Conservation (phyloP, 345 rosid species). For the Isatis tinctoria region DNA sequence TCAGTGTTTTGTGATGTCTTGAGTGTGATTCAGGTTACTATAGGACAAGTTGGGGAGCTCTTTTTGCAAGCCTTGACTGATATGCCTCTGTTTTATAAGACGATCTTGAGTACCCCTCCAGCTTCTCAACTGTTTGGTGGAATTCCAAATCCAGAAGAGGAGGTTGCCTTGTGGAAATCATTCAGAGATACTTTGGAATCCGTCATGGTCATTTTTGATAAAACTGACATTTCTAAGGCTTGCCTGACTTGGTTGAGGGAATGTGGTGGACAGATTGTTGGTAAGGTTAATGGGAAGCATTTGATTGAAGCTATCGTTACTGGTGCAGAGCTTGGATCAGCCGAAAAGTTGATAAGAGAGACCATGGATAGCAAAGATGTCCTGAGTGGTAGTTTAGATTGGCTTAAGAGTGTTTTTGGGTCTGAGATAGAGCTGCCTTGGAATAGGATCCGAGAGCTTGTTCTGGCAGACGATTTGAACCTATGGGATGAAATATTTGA, state of each 20-base stretch:
- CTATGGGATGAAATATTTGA: slow-evolving; percentile 98
- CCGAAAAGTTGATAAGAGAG: slow-evolving; percentile 74
- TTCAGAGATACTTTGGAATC: slow-evolving; percentile 80
- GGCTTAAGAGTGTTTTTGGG: slow-evolving; percentile 92
- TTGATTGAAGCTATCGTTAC: slow-evolving; percentile 59
- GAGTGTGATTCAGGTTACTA: slow-evolving; percentile 68
- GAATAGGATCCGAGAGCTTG: slow-evolving; percentile 91
- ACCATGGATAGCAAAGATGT: slow-evolving; percentile 86
- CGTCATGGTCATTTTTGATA: slow-evolving; percentile 51
- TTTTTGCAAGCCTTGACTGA: slow-evolving; percentile 88
- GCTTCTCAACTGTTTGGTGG: slow-evolving; percentile 94
- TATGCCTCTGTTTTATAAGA: slow-evolving; percentile 84
- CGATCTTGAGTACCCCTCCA: slow-evolving; percentile 82
- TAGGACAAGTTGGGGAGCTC: slow-evolving; percentile 90
- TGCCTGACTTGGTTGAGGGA: slow-evolving; percentile 82
- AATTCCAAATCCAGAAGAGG: slow-evolving; percentile 89
- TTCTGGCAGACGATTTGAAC: slow-evolving; percentile 78
- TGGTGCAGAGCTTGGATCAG: slow-evolving; percentile 75
- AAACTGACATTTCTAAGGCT: slow-evolving; percentile 49
- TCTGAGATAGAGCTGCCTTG: slow-evolving; percentile 96
- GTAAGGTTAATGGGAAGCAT: slow-evolving; percentile 61
- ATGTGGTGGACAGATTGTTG: slow-evolving; percentile 56
- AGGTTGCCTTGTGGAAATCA: slow-evolving; percentile 80
- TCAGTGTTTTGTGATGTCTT: slow-evolving; percentile 68
- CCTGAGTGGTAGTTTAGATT: slow-evolving; percentile 82